A percentile compares a stretch with the other conserved stretches of the same genome.
phyloP scores from a whole-genome alignment of 148 eudicot species.

The Arbutus unedo region DNA sequence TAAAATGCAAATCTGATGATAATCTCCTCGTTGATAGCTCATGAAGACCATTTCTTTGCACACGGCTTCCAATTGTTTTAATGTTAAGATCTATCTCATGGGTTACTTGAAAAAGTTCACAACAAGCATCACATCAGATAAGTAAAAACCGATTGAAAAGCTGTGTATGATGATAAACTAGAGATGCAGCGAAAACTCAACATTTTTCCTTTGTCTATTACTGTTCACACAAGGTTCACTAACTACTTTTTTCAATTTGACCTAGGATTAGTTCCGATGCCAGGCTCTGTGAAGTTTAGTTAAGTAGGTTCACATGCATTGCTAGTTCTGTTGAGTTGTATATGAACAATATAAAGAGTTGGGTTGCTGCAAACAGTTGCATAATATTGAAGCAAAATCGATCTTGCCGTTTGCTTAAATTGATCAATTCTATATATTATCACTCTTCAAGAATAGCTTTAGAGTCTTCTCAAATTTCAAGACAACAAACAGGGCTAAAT shows the following conservation, averaged over 20 bases:
- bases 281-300: background rate
- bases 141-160: background rate
- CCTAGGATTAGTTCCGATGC: background rate
- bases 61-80: background rate
- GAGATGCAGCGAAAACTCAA: background rate
- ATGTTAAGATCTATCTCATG: background rate
- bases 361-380: background rate
- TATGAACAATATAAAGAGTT: background rate
- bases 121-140: background rate
- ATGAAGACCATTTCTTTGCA: background rate
- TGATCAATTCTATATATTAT: background rate
- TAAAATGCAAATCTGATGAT: background rate
- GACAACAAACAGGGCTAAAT: background rate
- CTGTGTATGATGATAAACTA: background rate
- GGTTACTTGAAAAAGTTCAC: background rate
- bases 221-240: background rate
- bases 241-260: background rate
- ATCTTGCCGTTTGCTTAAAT: background rate
- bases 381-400: background rate
- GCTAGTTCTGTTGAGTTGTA: conserved; percentile 1
- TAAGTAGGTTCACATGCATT: background rate
- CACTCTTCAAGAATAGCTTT: background rate
- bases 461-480: background rate
- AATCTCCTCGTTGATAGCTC: conserved; percentile 1
- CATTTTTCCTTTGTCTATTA: background rate